Evolutionary conservation across 2,329 filamentous ascomycete species (phyloP).

Genomic region (Aulographum hederae): DNA sequence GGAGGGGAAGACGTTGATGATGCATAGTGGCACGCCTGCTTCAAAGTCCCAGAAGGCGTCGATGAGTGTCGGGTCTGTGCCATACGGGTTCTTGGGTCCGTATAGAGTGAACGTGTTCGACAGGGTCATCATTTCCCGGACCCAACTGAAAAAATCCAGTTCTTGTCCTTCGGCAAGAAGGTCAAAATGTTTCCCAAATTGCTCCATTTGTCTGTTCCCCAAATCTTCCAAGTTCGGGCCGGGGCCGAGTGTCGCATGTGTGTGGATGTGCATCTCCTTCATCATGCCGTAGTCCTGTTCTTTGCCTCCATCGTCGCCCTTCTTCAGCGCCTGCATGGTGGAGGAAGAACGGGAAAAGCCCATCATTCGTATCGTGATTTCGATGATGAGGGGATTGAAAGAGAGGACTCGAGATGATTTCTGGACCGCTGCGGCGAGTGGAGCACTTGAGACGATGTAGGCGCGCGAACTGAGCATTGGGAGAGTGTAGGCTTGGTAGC

Average conservation of each 20-base stretch:
- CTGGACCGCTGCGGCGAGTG: constrained; percentile 20
- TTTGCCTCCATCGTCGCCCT: constrained; percentile 12
- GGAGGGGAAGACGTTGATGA: constrained; percentile 16
- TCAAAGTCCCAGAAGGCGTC: constrained; percentile 27
- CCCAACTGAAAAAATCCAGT: constrained; percentile 23
- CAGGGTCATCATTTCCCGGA: constrained; percentile 18
- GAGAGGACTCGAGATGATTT: constrained; percentile 21
- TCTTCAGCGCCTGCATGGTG: constrained; percentile 12
- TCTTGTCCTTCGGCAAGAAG: not conserved
- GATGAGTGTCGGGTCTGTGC: constrained; percentile 14
- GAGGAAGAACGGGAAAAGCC: constrained; percentile 16
- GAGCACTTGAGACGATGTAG: constrained; percentile 26
- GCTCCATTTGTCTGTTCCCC: constrained; percentile 8
- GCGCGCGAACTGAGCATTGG: constrained; percentile 25
- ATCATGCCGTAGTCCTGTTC: constrained; percentile 16
- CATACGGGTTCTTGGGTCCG: constrained; percentile 25
- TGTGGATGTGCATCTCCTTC: constrained; percentile 20
- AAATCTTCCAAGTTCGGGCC: constrained; percentile 16
- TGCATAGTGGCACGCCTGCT: constrained; percentile 11
- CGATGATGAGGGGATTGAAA: constrained; percentile 23
- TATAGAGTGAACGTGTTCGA: constrained; percentile 23
- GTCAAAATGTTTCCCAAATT: not conserved
- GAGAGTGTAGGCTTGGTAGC: constrained; percentile 24
- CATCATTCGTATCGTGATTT: constrained; percentile 21
- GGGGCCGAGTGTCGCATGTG: constrained; percentile 13